phyloP scores from a whole-genome alignment of 345 rosid genomes.

The Firmiana major region DNA sequence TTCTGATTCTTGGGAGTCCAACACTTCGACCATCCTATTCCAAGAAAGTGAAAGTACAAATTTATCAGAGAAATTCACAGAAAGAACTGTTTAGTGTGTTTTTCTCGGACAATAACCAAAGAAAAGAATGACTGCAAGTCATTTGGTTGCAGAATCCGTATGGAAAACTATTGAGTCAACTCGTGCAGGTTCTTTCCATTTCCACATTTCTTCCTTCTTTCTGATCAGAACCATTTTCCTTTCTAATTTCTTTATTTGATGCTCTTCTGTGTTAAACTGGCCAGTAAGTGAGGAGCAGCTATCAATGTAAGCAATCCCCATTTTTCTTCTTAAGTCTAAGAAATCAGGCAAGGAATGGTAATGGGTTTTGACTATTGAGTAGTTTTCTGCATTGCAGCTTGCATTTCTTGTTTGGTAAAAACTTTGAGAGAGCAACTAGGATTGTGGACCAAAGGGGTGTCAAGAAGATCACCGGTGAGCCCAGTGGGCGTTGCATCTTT shows the following conservation, averaged over 20 bases:
- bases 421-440: slow-evolving; percentile 74
- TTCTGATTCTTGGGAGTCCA: neutral
- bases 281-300: slow-evolving; percentile 74
- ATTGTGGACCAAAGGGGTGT: slow-evolving; percentile 78
- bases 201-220: neutral
- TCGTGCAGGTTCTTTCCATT: slow-evolving; percentile 33
- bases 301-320: slow-evolving; percentile 46
- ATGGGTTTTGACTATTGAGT: neutral
- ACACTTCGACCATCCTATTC: neutral
- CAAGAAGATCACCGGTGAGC: slow-evolving; percentile 64
- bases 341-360: neutral
- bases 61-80: neutral
- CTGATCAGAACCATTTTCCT: neutral
- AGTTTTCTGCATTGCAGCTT: slow-evolving; percentile 36
- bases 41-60: neutral
- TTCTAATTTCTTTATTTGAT: neutral
- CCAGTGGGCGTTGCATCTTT: slow-evolving; percentile 74
- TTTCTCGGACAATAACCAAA: neutral
- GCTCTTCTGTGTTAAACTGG: neutral
- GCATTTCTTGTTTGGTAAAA: slow-evolving; percentile 89
- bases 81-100: too few relatives aligned
- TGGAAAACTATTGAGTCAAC: slow-evolving; percentile 48
- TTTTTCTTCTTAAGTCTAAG: neutral
- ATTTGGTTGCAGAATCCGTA: slow-evolving; percentile 42
- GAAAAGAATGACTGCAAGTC: slow-evolving; percentile 25